Evolutionary conservation across 2,329 filamentous ascomycete genomes (phyloP), one percentile per base, ranked within the genome.

Genomic region (Trichoderma oligosporum): DNA sequence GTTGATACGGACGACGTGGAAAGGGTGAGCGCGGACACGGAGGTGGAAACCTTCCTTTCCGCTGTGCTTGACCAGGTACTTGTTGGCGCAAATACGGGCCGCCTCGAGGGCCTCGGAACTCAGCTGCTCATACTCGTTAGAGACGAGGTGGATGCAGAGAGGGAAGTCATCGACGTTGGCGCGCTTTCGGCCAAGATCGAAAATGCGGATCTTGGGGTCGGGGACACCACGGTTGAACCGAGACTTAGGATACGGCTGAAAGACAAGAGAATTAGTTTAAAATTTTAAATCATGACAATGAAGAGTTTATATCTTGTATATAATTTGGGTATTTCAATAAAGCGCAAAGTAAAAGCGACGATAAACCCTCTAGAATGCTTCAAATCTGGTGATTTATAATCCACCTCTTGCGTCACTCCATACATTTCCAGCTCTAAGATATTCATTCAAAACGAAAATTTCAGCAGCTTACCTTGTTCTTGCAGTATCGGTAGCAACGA

Each of bases 1-100:
- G 91, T 99, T 99, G 92, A 99, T 99, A 82, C 94, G 94, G 85
- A 99, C 89, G 81, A 99, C 94, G 85, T 99, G 94, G 91, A 90
- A 99, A 68, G 94, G 94, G 86, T 99, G 94, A 74, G 91, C 92
- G 76, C 94, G 85, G 74, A 88, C 82, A 70, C 85, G 85, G 68
- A 88, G 79, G 76, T 88, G 85, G 83, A 88, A 88, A 73, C 78
- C 77, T 73, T 88, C 85, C 82, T 88, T 88, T 76, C 85, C 85
- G 69, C 79, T 77, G 70, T 78, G 76, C 83, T 88, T 88, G 78
- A 86, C 83, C 65, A 88, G 77, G 82, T 88, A 95, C 90, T 97
- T 97, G 90, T 99, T 99, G 88, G 92, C 92, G 85, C 93, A 97
- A 77, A 99, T 99, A 87, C 94, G 94, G 79, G 94, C 94, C 77